Percentiles rank a stretch among this genome's conserved stretches.
Evolutionary conservation across 169 alveolate genomes (phyloP).

Genomic region (Hepatocystis sp.): DNA sequence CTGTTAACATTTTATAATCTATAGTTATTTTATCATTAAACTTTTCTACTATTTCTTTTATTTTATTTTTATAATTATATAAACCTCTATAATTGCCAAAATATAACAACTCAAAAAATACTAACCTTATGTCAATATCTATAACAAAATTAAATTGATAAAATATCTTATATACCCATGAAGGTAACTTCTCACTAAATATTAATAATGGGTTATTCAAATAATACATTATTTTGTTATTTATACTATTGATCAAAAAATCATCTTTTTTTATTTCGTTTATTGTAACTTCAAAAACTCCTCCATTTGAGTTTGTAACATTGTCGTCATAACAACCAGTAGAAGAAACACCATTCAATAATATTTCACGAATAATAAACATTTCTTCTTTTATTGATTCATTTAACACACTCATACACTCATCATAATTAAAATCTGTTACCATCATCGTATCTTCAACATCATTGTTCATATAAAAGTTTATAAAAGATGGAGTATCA

Average conservation of each 20-base stretch:
- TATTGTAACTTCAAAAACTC: background rate
- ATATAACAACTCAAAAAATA: constrained; percentile 53
- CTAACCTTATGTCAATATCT: constrained; percentile 59
- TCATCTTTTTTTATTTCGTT: constrained; percentile 40
- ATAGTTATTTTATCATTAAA: constrained; percentile 64
- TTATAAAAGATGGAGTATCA: constrained; percentile 13
- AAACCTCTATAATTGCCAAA: constrained; percentile 76
- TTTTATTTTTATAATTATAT: constrained; percentile 66
- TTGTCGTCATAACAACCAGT: background rate
- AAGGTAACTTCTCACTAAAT: constrained; percentile 73
- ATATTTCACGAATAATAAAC: background rate
- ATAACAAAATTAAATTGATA: constrained; percentile 59
- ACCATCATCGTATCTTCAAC: constrained; percentile 1
- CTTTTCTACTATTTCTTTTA: constrained; percentile 76
- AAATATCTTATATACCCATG: constrained; percentile 71
- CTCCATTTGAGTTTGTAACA: background rate
- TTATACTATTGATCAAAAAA: constrained; percentile 52
- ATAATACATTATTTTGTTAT: constrained; percentile 62
- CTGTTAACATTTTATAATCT: constrained; percentile 32
- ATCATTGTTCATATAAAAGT: constrained; percentile 17
- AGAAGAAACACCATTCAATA: background rate
- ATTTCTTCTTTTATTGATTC: constrained; percentile 25
- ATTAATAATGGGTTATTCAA: constrained; percentile 65
- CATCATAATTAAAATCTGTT: background rate
- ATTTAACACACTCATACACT: background rate